Conservation (phyloP, 2,329 filamentous ascomycete species). For the Bipolaris bicolor region DNA sequence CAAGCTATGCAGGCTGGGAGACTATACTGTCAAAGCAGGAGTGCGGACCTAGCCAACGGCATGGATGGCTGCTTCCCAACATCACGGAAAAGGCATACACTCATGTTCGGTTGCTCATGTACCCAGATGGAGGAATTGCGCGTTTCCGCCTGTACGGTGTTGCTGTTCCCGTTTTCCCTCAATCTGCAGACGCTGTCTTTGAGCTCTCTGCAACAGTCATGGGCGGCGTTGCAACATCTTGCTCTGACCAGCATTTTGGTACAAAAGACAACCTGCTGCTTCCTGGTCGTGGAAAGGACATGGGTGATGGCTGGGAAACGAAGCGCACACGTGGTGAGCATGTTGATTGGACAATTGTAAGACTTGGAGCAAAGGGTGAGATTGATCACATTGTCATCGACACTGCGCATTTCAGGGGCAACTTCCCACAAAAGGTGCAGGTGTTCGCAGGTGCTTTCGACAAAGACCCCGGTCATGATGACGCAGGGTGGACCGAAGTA, state of each 20-base stretch:
- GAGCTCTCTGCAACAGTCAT: constrained; percentile 81
- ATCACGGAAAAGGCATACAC: constrained; percentile 71
- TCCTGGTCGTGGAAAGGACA: constrained; percentile 78
- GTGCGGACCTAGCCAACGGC: constrained; percentile 75
- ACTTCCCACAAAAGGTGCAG: constrained; percentile 79
- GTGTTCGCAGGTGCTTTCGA: constrained; percentile 65
- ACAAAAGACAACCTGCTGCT: constrained; percentile 81
- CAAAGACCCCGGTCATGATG: constrained; percentile 63
- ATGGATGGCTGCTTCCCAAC: constrained; percentile 70
- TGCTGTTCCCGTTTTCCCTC: constrained; percentile 77
- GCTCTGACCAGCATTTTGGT: constrained; percentile 85
- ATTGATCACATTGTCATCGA: constrained; percentile 75
- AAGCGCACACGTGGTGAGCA: constrained; percentile 75
- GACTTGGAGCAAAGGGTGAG: constrained; percentile 69
- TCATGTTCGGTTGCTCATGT: constrained; percentile 82
- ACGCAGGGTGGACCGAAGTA: constrained; percentile 69
- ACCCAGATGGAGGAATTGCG: constrained; percentile 83
- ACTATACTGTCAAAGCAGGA: constrained; percentile 71
- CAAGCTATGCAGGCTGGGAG: constrained; percentile 64
- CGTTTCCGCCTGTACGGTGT: constrained; percentile 78
- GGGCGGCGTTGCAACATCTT: constrained; percentile 75
- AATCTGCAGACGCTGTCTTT: constrained; percentile 68
- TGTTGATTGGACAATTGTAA: constrained; percentile 80
- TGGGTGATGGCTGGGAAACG: constrained; percentile 90
- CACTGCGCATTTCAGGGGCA: constrained; percentile 82